A percentile compares a stretch with the other conserved stretches of the same genome.
Conservation (phyloP, 2,329 filamentous ascomycete genomes). For the Colletotrichum phormii region DNA sequence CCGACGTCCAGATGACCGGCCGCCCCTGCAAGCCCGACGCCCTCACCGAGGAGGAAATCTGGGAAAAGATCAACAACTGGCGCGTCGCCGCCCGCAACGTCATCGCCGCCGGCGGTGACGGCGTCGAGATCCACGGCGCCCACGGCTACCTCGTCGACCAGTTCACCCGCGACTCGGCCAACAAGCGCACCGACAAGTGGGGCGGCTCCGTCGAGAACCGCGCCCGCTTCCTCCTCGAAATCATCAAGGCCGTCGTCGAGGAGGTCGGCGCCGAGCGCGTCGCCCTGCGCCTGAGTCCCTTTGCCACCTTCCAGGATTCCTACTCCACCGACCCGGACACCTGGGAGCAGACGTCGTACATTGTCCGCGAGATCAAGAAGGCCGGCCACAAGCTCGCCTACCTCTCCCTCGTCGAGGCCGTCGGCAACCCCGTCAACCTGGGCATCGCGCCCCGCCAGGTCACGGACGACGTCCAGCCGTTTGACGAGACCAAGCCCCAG, state of each 20-base stretch:
- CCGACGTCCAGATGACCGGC: slow-evolving; percentile 40
- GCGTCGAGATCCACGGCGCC: slow-evolving; percentile 67
- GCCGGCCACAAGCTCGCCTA: slow-evolving; percentile 46
- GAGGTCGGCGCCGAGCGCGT: slow-evolving; percentile 50
- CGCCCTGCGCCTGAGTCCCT: slow-evolving; percentile 50
- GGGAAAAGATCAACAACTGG: slow-evolving; percentile 67
- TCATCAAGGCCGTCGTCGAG: slow-evolving; percentile 53
- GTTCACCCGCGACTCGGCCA: slow-evolving; percentile 55
- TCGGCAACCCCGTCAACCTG: slow-evolving; percentile 41
- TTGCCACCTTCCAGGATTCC: slow-evolving; percentile 43
- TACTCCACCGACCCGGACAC: slow-evolving; percentile 40
- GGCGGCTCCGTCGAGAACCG: slow-evolving; percentile 66
- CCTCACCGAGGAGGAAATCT: slow-evolving; percentile 64
- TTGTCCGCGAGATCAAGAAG: slow-evolving; percentile 43
- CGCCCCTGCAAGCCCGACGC: slow-evolving; percentile 29
- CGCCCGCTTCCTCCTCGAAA: slow-evolving; percentile 63
- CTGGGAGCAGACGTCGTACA: slow-evolving; percentile 44
- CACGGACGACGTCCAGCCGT: slow-evolving; percentile 36
- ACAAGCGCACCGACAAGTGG: slow-evolving; percentile 58
- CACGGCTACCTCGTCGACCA: slow-evolving; percentile 68
- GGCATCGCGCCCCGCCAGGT: slow-evolving; percentile 35
- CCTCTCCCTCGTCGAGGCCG: slow-evolving; percentile 50
- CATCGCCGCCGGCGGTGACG: slow-evolving; percentile 52
- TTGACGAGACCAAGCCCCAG: slow-evolving; percentile 34
- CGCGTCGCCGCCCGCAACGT: slow-evolving; percentile 60